These are phyloP conservation scores for Xenosphaeropsis pyriputrescens DNA, from an alignment of 2,329 filamentous ascomycete species.

Conservation along the genomic window DNA sequence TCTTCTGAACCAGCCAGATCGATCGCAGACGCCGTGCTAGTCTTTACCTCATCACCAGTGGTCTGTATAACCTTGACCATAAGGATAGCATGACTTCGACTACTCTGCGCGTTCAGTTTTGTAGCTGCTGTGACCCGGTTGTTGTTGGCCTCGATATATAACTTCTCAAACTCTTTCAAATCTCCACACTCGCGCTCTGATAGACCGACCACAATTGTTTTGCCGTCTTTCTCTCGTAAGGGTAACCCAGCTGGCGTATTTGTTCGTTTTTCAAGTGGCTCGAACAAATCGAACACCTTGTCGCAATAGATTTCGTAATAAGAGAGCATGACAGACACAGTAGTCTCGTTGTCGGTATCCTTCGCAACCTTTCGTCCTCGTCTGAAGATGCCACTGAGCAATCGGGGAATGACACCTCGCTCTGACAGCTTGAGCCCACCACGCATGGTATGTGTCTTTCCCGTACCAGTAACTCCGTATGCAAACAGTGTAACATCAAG, in stretches of 20 bases:
- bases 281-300: constrained; percentile 83
- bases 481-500: constrained; percentile 83
- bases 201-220: constrained; percentile 74
- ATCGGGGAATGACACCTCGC: constrained; percentile 72
- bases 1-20: constrained; percentile 93
- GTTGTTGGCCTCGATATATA: constrained; percentile 86
- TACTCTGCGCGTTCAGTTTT: constrained; percentile 85
- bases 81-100: constrained; percentile 78
- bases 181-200: constrained; percentile 71
- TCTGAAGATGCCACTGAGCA: constrained; percentile 76
- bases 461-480: constrained; percentile 85
- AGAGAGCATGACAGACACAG: constrained; percentile 61
- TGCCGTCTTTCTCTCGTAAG: constrained; percentile 73
- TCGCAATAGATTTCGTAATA: constrained; percentile 98
- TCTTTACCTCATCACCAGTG: constrained; percentile 48
- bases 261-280: constrained; percentile 75
- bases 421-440: constrained; percentile 78
- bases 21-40: constrained; percentile 85
- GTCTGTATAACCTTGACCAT: constrained; percentile 77
- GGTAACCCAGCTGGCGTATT: constrained; percentile 52
- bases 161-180: constrained; percentile 75
- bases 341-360: constrained; percentile 56
- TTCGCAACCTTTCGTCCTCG: constrained; percentile 74
- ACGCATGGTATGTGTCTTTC: constrained; percentile 93
- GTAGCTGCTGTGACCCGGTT: constrained; percentile 83